Evolutionary conservation across 2,329 filamentous ascomycete species (phyloP), one percentile per base, ranked within the genome.

Genomic region (Apiospora malaysiana): DNA sequence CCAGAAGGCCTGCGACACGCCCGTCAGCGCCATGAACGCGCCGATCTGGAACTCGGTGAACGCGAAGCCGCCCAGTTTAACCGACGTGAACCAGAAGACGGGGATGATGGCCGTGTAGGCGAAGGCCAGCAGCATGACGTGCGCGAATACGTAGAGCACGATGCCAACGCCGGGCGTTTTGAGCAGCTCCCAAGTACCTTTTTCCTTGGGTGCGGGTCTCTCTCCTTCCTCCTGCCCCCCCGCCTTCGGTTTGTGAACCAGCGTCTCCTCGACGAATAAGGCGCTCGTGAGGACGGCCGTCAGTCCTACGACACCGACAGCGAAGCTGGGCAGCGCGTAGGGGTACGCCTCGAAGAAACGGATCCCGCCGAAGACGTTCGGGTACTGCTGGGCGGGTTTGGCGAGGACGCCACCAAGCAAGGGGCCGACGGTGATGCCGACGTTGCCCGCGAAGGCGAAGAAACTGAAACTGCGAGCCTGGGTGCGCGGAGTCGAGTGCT

Each of bases 401-500:
- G 92, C 90, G 0, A 96, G 85, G 0, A 83, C 84, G 69, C 93
- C 93, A 56, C 93, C 92, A 25, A 94, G 77, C 10, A 93, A 76
- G 2, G 93, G 92, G 0, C 93, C 93, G 1, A 94, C 42, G 71
- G 94, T 90, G 63, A 95, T 90, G 4, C 93, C 93, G 10, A 95
- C 27, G 74, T 95, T 95, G 5, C 90, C 89, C 0, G 88, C 85
- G 77, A 95, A 93, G 12, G 92, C 92, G 77, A 95, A 95, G 84
- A 90, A 92, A 76, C 91, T 91, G 77, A 95, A 96, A 0, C 91
- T 90, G 40, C 86, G 83, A 0, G 93, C 93, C 80, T 95, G 93
- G 0, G 91, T 94, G 73, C 88, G 86, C 6, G 87, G 82, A 0
- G 91, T 93, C 79, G 89, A 92, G 74, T 91, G 89, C 80, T 96